phyloP scores from a whole-genome alignment of 2,329 filamentous ascomycete species.

The Chaetomium sp. region DNA sequence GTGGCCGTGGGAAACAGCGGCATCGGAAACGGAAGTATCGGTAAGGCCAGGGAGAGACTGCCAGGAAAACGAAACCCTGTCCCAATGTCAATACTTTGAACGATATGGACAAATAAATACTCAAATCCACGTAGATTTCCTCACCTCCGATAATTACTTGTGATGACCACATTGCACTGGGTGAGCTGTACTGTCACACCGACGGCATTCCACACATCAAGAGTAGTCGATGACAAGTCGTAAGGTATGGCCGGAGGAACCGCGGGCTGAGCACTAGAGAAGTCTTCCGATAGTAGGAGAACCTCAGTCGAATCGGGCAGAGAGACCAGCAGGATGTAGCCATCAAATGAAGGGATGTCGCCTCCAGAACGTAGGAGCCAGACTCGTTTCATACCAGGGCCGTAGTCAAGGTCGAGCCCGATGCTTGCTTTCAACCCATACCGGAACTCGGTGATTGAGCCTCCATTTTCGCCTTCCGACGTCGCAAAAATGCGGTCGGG shows the following conservation, averaged over 20 bases:
- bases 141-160: slow-evolving; percentile 31
- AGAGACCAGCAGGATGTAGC: slow-evolving; percentile 41
- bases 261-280: slow-evolving; percentile 39
- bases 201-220: slow-evolving; percentile 37
- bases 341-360: slow-evolving; percentile 17
- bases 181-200: slow-evolving; percentile 49
- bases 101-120: too few relatives aligned
- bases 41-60: slow-evolving; percentile 9
- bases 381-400: slow-evolving; percentile 41
- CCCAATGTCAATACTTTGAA: background rate
- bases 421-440: slow-evolving; percentile 64
- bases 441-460: slow-evolving; percentile 61
- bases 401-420: slow-evolving; percentile 49
- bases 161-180: slow-evolving; percentile 38
- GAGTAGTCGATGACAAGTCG: slow-evolving; percentile 47
- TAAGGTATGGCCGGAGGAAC: slow-evolving; percentile 38
- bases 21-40: slow-evolving; percentile 33
- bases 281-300: slow-evolving; percentile 43
- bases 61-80: slow-evolving; percentile 11
- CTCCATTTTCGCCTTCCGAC: slow-evolving; percentile 55
- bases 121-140: background rate
- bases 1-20: slow-evolving; percentile 32
- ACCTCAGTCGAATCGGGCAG: slow-evolving; percentile 43
- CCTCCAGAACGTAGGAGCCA: slow-evolving; percentile 42
- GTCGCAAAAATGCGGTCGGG: slow-evolving; percentile 60